phyloP scores from a whole-genome alignment of 176 grass and related monocot genomes.

The Themeda triandra region DNA sequence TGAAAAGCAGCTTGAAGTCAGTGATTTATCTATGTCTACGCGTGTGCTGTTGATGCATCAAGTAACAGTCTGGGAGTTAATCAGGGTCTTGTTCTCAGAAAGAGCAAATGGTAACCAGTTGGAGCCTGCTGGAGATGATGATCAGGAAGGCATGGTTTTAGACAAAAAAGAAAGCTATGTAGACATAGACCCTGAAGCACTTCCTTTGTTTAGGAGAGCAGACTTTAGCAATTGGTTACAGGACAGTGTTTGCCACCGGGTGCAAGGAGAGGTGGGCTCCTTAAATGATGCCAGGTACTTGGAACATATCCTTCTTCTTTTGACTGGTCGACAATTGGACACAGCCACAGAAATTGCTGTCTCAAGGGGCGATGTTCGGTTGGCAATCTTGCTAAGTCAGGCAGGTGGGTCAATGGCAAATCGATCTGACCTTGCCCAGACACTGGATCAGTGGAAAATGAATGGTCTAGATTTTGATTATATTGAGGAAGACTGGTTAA shows the following conservation, averaged over 20 bases:
- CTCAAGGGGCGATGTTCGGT: constrained; percentile 72
- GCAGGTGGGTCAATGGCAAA: constrained; percentile 79
- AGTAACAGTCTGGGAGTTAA: constrained; percentile 82
- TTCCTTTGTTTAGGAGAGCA: constrained; percentile 83
- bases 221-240: constrained; percentile 88
- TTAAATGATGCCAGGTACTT: constrained; percentile 78
- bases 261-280: constrained; percentile 69
- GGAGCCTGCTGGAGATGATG: constrained; percentile 46
- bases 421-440: constrained; percentile 74
- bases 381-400: constrained; percentile 82
- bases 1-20: constrained; percentile 69
- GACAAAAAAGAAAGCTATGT: constrained; percentile 70
- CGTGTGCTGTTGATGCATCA: constrained; percentile 81
- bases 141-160: constrained; percentile 71
- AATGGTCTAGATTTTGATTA: constrained; percentile 83
- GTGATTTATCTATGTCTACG: constrained; percentile 57
- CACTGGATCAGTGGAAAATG: constrained; percentile 80
- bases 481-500: constrained; percentile 82
- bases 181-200: constrained; percentile 69
- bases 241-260: constrained; percentile 77
- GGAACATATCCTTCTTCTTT: constrained; percentile 80
- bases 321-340: constrained; percentile 84
- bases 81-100: constrained; percentile 81
- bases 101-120: constrained; percentile 41
- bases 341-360: constrained; percentile 74